Conservation (phyloP, 2,329 filamentous ascomycete species). For the Hymenoscyphus occultus region DNA sequence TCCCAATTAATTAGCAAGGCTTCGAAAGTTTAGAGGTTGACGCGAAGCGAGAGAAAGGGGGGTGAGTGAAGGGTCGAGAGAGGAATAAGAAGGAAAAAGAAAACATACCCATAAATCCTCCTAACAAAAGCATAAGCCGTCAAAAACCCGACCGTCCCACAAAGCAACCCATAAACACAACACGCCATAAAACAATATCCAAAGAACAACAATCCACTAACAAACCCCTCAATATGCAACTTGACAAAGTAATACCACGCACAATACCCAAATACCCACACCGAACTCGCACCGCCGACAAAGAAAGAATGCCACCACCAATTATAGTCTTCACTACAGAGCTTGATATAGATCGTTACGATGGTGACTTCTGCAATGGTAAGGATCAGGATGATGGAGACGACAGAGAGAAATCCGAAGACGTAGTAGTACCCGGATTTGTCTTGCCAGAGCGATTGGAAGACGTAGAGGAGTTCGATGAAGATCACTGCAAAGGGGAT, state of each 20-base stretch:
- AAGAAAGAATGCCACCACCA: constrained; percentile 94
- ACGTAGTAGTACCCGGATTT: constrained; percentile 92
- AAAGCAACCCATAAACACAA: constrained; percentile 74
- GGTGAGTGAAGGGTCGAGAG: not conserved
- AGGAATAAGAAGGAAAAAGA: not conserved
- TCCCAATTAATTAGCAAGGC: not conserved
- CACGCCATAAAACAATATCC: constrained; percentile 81
- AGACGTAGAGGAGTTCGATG: constrained; percentile 82
- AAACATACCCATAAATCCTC: constrained; percentile 72
- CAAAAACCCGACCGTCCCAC: constrained; percentile 81
- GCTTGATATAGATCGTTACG: constrained; percentile 76
- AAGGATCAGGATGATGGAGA: constrained; percentile 68
- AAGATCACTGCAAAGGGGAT: constrained; percentile 86
- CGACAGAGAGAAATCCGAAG: constrained; percentile 78
- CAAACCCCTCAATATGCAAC: constrained; percentile 76
- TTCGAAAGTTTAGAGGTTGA: not conserved
- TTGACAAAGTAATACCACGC: constrained; percentile 81
- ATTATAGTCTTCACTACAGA: constrained; percentile 82
- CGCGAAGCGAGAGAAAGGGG: not conserved
- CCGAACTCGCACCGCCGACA: constrained; percentile 69
- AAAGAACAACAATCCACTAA: constrained; percentile 80
- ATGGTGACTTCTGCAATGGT: constrained; percentile 82
- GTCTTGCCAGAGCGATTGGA: constrained; percentile 85
- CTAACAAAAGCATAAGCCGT: constrained; percentile 81
- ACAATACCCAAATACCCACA: constrained; percentile 83